A percentile compares a stretch with the other conserved stretches of the same genome.
Conservation (phyloP, 1,139 yeast genomes). For the Yamadazyma blattariae region DNA sequence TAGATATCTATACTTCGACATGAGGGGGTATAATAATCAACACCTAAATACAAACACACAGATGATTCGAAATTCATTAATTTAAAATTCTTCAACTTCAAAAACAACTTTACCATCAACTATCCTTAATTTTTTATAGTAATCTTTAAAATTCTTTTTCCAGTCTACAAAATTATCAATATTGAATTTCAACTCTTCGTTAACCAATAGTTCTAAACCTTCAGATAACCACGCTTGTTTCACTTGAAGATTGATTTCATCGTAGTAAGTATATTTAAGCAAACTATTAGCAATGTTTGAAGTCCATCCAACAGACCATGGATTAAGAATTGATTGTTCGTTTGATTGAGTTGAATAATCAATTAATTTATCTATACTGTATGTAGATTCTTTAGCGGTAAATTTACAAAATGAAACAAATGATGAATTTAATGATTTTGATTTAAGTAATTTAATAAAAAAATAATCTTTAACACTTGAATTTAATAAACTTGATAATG, state of each 20-base stretch:
- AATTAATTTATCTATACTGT: constrained; percentile 29
- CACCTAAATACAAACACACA: too few species aligned
- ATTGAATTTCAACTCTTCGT: constrained; percentile 28
- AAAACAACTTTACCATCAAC: constrained; percentile 38
- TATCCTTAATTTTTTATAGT: constrained; percentile 23
- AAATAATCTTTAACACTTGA: constrained; percentile 33
- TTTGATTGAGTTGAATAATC: constrained; percentile 19
- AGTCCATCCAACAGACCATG: constrained; percentile 39
- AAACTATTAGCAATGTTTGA: constrained; percentile 27
- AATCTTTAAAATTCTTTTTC: constrained; percentile 32
- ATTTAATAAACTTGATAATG: constrained; percentile 24
- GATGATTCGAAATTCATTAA: too few species aligned
- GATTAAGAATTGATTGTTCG: constrained; percentile 20
- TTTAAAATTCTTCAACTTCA: constrained; percentile 37
- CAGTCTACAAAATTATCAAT: constrained; percentile 36
- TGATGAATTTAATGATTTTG: constrained; percentile 30
- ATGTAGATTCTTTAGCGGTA: constrained; percentile 29
- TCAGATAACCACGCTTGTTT: constrained; percentile 32
- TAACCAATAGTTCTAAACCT: constrained; percentile 27
- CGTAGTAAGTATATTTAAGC: constrained; percentile 36
- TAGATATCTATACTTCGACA: too few species aligned
- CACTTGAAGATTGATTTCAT: constrained; percentile 27
- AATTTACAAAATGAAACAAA: constrained; percentile 41
- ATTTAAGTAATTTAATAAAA: constrained; percentile 35
- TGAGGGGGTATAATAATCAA: too few species aligned